Evolutionary conservation across 257 asterid species (phyloP).

Genomic region (Lantana camara): DNA sequence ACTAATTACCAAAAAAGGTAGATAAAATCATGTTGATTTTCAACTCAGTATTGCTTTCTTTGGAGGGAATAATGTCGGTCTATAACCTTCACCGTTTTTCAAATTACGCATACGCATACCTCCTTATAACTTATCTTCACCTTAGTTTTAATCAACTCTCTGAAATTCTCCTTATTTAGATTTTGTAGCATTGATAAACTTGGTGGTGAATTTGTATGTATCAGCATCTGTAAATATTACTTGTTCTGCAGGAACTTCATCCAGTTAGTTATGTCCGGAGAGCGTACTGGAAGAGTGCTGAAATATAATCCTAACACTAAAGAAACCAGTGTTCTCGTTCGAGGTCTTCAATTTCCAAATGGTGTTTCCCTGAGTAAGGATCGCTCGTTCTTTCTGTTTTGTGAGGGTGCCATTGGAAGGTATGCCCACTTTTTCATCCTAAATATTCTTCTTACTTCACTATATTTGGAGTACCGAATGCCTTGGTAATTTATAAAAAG

Average conservation of each 20-base stretch:
- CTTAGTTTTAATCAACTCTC: too few relatives aligned
- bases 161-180: too few relatives aligned
- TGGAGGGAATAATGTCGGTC: too few relatives aligned
- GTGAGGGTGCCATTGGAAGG: slow-evolving; percentile 84
- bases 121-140: too few relatives aligned
- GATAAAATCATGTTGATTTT: slow-evolving; percentile 10
- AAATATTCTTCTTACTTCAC: background rate
- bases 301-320: slow-evolving; percentile 66
- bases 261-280: slow-evolving; percentile 75
- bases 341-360: slow-evolving; percentile 77
- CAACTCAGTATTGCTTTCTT: background rate
- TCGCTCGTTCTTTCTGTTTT: slow-evolving; percentile 73
- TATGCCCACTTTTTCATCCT: slow-evolving; percentile 25
- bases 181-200: too few relatives aligned
- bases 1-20: slow-evolving; percentile 76
- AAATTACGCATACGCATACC: too few relatives aligned
- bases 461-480: background rate
- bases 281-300: slow-evolving; percentile 84
- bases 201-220: too few relatives aligned
- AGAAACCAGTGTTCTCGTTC: slow-evolving; percentile 76
- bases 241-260: slow-evolving; percentile 70
- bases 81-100: too few relatives aligned
- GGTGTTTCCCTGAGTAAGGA: slow-evolving; percentile 93
- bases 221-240: too few relatives aligned
- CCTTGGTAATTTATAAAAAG: background rate